Evolutionary conservation across 2,329 filamentous ascomycete genomes (phyloP), one percentile per base, ranked within the genome.

Genomic region (Pezizomycotina sp.): DNA sequence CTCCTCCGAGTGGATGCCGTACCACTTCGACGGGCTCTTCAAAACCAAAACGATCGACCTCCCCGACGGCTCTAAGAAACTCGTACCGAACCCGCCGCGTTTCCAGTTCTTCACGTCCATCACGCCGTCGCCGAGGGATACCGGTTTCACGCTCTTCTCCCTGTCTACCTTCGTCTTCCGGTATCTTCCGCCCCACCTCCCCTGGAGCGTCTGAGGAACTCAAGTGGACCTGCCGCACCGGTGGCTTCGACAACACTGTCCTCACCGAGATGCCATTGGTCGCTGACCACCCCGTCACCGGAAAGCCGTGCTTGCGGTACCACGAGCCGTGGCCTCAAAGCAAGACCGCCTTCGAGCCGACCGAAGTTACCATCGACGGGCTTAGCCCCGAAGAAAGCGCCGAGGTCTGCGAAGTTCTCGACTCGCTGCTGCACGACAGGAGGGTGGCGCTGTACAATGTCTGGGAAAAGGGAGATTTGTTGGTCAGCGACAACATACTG

Each of bases 21-120:
- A 68, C 51, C 67, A 71, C 45, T 71, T 62, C 23, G 67, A 71
- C 31, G 68, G 67, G 0, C 52, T 69, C 18, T 71, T 69, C 56
- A 69, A 69, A 47, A 63, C 64, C 0, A 56, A 58, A 6, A 62
- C 62, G 33, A 49, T 57, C 13, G 51, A 38, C 0, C 53, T 60
- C 2, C 54, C 56, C 2, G 50, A 58, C 1, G 63, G 60, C 0
- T 56, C 58, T 4, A 58, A 58, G n/a, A 53, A 53, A n/a, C 45
- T 56, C 1, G 50, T 62, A 2, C 58, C 64, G 0, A 55, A 49
- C 3, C 61, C 64, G 3, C 65, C 65, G 0, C 56, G 60, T 1
- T 69, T 68, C 44, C 67, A 71, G 32, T 58, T 66, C 27, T 69
- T 70, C 47, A 61, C 64, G 0, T 62, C 57, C 13, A 60, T 58